Conservation (phyloP, 2,329 filamentous ascomycete species). For the Emericellopsis atlantica region DNA sequence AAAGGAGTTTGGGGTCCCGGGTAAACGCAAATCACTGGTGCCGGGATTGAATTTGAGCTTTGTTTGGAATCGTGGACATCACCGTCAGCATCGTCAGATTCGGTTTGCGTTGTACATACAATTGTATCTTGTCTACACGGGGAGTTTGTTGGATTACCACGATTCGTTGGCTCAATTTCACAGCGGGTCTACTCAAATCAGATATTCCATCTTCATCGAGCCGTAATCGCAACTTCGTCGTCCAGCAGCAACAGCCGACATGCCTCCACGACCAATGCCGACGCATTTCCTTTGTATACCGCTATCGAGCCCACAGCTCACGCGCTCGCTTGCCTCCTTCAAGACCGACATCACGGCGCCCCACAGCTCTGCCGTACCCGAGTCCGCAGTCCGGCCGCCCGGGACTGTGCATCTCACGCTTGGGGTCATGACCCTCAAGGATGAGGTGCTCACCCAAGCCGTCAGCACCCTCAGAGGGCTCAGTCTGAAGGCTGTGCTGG, state of each 20-base stretch:
- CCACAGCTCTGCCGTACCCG: slow-evolving; percentile 33
- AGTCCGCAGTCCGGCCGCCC: slow-evolving; percentile 58
- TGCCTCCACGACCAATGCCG: slow-evolving; percentile 21
- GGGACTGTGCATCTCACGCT: slow-evolving; percentile 79
- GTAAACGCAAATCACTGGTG: too few relatives aligned
- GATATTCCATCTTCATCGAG: too few relatives aligned
- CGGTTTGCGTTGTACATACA: too few relatives aligned
- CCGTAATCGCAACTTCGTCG: too few relatives aligned
- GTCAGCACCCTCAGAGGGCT: slow-evolving; percentile 24
- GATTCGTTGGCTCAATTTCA: too few relatives aligned
- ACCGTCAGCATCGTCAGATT: too few relatives aligned
- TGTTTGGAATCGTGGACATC: too few relatives aligned
- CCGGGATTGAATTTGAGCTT: too few relatives aligned
- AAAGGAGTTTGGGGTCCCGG: too few relatives aligned
- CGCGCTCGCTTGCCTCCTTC: slow-evolving; percentile 49
- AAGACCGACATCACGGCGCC: slow-evolving; percentile 33
- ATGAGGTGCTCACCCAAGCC: slow-evolving; percentile 27
- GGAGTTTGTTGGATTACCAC: too few relatives aligned
- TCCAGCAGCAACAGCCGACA: not conserved
- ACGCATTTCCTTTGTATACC: slow-evolving; percentile 73
- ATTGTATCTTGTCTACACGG: too few relatives aligned
- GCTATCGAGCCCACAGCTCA: slow-evolving; percentile 54
- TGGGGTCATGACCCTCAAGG: slow-evolving; percentile 66
- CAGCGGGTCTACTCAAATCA: too few relatives aligned
- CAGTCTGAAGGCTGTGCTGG: slow-evolving; percentile 24